Conservation (phyloP, 768 basidiomycete species). For the Mycena metata region DNA sequence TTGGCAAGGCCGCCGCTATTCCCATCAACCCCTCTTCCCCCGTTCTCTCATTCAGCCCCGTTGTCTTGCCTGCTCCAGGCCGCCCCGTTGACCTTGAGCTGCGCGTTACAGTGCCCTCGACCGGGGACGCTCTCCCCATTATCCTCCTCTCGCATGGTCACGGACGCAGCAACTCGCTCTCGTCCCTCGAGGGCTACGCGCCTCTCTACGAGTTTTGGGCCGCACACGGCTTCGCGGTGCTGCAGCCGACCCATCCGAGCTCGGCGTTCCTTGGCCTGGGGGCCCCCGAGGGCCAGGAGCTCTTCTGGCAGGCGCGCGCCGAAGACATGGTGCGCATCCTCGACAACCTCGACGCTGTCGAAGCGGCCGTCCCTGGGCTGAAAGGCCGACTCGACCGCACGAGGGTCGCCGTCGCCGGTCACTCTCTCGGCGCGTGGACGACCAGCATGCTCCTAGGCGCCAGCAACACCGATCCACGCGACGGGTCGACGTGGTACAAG, state of each 20-base stretch:
- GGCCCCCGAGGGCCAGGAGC: constrained; percentile 7
- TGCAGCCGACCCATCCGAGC: constrained; percentile 11
- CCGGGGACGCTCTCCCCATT: not conserved
- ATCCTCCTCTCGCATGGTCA: constrained; percentile 7
- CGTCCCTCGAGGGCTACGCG: not conserved
- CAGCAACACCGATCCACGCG: constrained; percentile 7
- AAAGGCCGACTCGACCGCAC: constrained; percentile 1
- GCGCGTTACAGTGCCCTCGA: constrained; percentile 6
- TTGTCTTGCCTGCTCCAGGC: constrained; percentile 10
- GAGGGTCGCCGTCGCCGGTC: not conserved
- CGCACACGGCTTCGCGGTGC: constrained; percentile 13
- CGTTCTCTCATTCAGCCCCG: constrained; percentile 1
- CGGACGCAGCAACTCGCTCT: not conserved
- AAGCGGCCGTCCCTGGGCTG: constrained; percentile 4
- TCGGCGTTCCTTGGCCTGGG: constrained; percentile 10
- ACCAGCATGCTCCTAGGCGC: constrained; percentile 8
- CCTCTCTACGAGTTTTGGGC: constrained; percentile 5
- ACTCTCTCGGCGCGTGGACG: constrained; percentile 10
- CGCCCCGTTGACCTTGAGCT: constrained; percentile 5
- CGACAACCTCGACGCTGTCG: constrained; percentile 8
- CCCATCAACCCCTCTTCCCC: not conserved
- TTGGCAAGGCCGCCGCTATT: not conserved
- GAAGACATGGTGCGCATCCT: constrained; percentile 15
- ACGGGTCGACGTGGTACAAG: constrained; percentile 6
- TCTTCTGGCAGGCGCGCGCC: constrained; percentile 14